phyloP scores from a whole-genome alignment of 148 eudicot species.

The Hydrangea macrophylla region DNA sequence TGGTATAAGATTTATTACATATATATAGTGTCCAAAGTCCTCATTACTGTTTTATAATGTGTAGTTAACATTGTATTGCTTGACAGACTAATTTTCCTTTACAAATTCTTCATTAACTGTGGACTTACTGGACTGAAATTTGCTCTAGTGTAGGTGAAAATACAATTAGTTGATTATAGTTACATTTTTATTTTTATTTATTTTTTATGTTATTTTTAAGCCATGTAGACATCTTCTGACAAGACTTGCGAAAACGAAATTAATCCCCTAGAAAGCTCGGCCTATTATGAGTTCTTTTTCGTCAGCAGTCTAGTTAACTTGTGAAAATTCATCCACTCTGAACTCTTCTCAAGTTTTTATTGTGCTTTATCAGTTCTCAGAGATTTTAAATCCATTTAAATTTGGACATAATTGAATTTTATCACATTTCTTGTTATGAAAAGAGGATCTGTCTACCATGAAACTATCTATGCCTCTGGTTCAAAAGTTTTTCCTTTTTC shows the following conservation, averaged over 20 bases:
- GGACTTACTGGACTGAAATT: not conserved
- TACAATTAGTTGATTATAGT: not conserved
- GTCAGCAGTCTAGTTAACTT: too few relatives aligned
- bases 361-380: too few relatives aligned
- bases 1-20: not conserved
- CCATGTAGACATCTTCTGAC: not conserved
- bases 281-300: not conserved
- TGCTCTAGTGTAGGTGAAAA: not conserved
- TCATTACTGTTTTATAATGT: not conserved
- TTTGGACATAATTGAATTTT: not conserved
- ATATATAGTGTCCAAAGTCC: not conserved
- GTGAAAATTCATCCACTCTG: too few relatives aligned
- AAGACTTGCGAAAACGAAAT: not conserved
- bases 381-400: too few relatives aligned
- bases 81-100: not conserved
- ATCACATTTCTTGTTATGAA: too few relatives aligned
- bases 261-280: not conserved
- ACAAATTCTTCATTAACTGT: not conserved
- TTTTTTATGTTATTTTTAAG: not conserved
- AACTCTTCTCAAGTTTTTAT: not conserved
- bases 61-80: not conserved
- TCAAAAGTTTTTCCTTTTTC: not conserved
- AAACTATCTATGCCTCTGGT: not conserved
- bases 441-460: not conserved
- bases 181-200: too few relatives aligned